Percentiles rank a stretch among this genome's conserved stretches.
These are phyloP conservation scores for Gelatoporia subvermispora DNA, from an alignment of 768 basidiomycete genomes.

Conservation along the genomic window DNA sequence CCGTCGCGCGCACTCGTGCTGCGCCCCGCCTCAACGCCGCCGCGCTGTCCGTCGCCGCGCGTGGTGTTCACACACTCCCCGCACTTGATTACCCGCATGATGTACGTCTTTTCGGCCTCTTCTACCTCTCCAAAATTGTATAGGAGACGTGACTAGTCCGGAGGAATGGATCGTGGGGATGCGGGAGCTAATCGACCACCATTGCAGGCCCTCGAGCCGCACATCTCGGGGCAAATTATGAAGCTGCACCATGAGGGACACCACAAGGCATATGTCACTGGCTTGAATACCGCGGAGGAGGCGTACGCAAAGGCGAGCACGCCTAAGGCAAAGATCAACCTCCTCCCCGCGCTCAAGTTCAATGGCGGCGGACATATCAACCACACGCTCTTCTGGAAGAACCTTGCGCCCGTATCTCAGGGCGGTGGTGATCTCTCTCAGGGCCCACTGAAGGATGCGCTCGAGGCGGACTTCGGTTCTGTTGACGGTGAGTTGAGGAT, in stretches of 20 bases:
- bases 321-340: constrained; percentile 70
- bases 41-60: constrained; percentile 33
- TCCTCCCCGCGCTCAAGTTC: constrained; percentile 93
- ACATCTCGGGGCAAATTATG: constrained; percentile 92
- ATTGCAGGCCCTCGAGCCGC: constrained; percentile 72
- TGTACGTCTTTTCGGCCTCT: constrained; percentile 35
- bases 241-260: constrained; percentile 89
- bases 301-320: constrained; percentile 63
- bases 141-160: background rate
- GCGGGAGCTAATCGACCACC: no score
- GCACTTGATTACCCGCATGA: constrained; percentile 77
- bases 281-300: constrained; percentile 89
- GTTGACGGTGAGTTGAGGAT: constrained; percentile 45
- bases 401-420: constrained; percentile 69
- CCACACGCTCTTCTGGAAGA: constrained; percentile 97
- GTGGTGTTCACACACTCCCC: constrained; percentile 69
- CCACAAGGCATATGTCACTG: constrained; percentile 90
- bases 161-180: no score
- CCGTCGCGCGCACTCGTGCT: constrained; percentile 26
- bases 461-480: constrained; percentile 81
- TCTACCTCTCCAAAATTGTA: background rate
- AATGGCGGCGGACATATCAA: constrained; percentile 98
- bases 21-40: constrained; percentile 38
- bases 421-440: constrained; percentile 61
- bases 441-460: constrained; percentile 70